Evolutionary conservation across 805 yeast genomes (phyloP).

Genomic region (Ogataea angusta): DNA sequence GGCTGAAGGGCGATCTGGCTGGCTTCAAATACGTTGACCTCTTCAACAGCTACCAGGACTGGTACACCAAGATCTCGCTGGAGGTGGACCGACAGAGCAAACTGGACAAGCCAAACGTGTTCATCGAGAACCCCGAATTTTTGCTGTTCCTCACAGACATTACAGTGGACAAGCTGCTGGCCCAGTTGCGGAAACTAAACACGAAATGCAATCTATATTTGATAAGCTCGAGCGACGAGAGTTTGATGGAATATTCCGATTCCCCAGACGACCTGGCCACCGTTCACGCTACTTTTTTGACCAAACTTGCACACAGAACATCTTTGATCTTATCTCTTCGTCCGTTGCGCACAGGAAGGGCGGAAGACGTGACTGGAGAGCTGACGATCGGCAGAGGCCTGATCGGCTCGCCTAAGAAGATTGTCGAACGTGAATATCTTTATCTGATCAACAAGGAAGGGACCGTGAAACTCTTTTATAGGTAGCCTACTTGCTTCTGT

Average conservation of each 20-base stretch:
- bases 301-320: constrained; percentile 48
- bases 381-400: constrained; percentile 60
- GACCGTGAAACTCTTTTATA: constrained; percentile 41
- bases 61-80: constrained; percentile 17
- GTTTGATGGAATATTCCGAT: constrained; percentile 21
- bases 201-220: constrained; percentile 24
- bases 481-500: constrained; percentile 31
- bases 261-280: constrained; percentile 21
- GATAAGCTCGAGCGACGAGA: constrained; percentile 20
- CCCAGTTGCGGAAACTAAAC: constrained; percentile 19
- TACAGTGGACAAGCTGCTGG: constrained; percentile 14
- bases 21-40: constrained; percentile 40
- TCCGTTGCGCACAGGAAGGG: constrained; percentile 77
- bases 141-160: constrained; percentile 19
- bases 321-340: constrained; percentile 51
- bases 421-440: constrained; percentile 61
- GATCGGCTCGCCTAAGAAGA: constrained; percentile 23
- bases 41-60: constrained; percentile 34
- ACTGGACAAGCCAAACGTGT: constrained; percentile 22
- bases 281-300: constrained; percentile 45
- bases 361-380: constrained; percentile 77
- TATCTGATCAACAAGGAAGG: constrained; percentile 58
- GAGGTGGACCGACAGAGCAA: constrained; percentile 20
- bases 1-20: constrained; percentile 37
- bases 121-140: constrained; percentile 31